phyloP scores from a whole-genome alignment of 371 early-diverging fungal genomes.

The Mortierella sp. region DNA sequence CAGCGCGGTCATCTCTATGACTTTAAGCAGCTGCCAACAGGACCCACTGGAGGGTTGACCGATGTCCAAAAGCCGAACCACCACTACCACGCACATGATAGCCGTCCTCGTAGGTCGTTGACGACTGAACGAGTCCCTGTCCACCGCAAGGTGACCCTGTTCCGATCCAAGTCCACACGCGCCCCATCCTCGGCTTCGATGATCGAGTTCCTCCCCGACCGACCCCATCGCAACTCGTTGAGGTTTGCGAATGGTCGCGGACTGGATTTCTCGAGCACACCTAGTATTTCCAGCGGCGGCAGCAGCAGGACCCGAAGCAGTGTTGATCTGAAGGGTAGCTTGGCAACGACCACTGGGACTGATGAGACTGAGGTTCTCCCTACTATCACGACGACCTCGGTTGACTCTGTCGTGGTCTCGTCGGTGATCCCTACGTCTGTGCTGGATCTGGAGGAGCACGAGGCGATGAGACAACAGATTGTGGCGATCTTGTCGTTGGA shows the following conservation, averaged over 20 bases:
- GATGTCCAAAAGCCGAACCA: conserved; percentile 18
- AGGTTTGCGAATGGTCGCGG: conserved; percentile 36
- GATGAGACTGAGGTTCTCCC: background rate
- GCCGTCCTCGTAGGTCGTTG: background rate
- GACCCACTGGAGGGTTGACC: conserved; percentile 31
- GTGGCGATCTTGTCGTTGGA: conserved; percentile 22
- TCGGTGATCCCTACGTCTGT: background rate
- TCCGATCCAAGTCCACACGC: conserved; percentile 21
- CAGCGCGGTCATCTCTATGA: conserved; percentile 30
- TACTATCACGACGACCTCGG: background rate
- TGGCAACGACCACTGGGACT: background rate
- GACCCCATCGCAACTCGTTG: conserved; percentile 18
- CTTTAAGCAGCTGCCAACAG: conserved; percentile 35
- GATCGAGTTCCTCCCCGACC: background rate
- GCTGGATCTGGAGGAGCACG: conserved; percentile 12
- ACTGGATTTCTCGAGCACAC: conserved; percentile 12
- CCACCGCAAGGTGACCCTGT: conserved; percentile 19
- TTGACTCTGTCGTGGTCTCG: background rate
- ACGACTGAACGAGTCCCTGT: conserved; percentile 10
- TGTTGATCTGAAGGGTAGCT: background rate
- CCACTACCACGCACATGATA: background rate
- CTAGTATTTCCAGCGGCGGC: background rate
- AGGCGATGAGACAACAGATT: conserved; percentile 28
- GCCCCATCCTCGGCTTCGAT: conserved; percentile 6
- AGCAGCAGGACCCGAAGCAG: background rate